A percentile compares a stretch with the other conserved stretches of the same genome.
Conservation (phyloP, 805 yeast species). For the Saturnispora serradocipensis region DNA sequence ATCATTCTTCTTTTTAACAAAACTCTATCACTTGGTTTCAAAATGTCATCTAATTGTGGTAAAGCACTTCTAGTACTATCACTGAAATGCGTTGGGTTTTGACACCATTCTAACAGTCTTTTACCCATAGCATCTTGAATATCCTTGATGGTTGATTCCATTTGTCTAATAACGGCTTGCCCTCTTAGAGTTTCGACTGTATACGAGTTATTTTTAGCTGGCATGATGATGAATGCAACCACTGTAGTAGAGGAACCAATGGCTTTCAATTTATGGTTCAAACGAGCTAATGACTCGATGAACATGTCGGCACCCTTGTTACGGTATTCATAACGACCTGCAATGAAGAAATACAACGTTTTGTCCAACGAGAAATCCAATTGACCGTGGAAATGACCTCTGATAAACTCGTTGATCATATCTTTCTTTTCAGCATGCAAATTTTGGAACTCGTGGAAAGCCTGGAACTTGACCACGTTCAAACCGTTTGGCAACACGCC, state of each 20-base stretch:
- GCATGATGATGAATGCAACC: slow-evolving; percentile 97
- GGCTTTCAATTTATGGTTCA: slow-evolving; percentile 78
- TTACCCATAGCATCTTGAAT: slow-evolving; percentile 81
- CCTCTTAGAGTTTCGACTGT: slow-evolving; percentile 94
- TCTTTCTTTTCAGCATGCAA: slow-evolving; percentile 87
- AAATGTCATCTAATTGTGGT: slow-evolving; percentile 68
- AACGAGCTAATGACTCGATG: slow-evolving; percentile 84
- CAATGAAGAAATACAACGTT: slow-evolving; percentile 89
- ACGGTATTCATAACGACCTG: slow-evolving; percentile 94
- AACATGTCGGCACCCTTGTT: slow-evolving; percentile 95
- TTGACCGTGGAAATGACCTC: slow-evolving; percentile 97
- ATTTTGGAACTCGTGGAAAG: slow-evolving; percentile 97
- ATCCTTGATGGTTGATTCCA: slow-evolving; percentile 81
- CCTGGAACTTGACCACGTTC: slow-evolving; percentile 91
- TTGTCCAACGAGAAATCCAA: slow-evolving; percentile 91
- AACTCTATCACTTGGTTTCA: slow-evolving; percentile 82
- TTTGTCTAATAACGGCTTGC: slow-evolving; percentile 89
- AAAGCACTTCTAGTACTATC: slow-evolving; percentile 41
- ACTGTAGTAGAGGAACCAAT: slow-evolving; percentile 82
- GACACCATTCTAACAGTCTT: slow-evolving; percentile 82
- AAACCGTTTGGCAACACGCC: slow-evolving; percentile 96
- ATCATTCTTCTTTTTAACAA: slow-evolving; percentile 84
- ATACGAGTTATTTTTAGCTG: slow-evolving; percentile 87
- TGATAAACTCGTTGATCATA: slow-evolving; percentile 85
- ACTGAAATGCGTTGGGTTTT: slow-evolving; percentile 33